These are phyloP conservation scores for Linderniella brevidens DNA, from an alignment of 257 asterid species.

Conservation along the genomic window DNA sequence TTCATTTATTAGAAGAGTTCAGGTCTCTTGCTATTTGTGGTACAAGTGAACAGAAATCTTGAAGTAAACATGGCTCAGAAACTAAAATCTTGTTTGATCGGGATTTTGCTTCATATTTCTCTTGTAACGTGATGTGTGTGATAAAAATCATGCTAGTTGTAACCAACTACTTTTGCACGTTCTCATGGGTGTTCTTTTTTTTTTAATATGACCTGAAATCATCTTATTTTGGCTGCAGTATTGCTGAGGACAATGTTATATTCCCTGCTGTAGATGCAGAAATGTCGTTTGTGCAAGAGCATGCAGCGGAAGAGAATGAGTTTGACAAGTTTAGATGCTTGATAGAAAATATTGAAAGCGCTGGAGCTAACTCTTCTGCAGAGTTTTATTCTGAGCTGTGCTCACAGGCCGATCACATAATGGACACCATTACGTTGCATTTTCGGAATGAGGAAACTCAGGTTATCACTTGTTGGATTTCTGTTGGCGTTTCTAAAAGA, in stretches of 20 bases:
- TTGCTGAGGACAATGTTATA: constrained; percentile 95
- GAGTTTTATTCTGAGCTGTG: constrained; percentile 74
- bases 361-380: constrained; percentile 78
- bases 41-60: too few relatives aligned
- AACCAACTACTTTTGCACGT: too few relatives aligned
- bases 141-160: too few relatives aligned
- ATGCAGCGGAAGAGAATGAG: constrained; percentile 89
- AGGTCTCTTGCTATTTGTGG: too few relatives aligned
- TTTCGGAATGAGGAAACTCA: constrained; percentile 78
- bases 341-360: constrained; percentile 75
- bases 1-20: too few relatives aligned
- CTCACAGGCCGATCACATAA: constrained; percentile 84
- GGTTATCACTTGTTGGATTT: constrained; percentile 27
- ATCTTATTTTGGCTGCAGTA: constrained; percentile 39
- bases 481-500: constrained; percentile 4
- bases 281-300: constrained; percentile 87
- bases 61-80: too few relatives aligned
- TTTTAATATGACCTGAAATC: neutral
- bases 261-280: constrained; percentile 89
- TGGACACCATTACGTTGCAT: constrained; percentile 73
- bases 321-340: constrained; percentile 74
- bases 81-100: too few relatives aligned
- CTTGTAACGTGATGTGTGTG: neutral
- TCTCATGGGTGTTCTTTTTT: neutral
- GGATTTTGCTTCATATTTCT: neutral